Percentiles rank a stretch among this genome's conserved stretches.
phyloP scores from a whole-genome alignment of 2,329 filamentous ascomycete species.

The Paecilomyces sp. region DNA sequence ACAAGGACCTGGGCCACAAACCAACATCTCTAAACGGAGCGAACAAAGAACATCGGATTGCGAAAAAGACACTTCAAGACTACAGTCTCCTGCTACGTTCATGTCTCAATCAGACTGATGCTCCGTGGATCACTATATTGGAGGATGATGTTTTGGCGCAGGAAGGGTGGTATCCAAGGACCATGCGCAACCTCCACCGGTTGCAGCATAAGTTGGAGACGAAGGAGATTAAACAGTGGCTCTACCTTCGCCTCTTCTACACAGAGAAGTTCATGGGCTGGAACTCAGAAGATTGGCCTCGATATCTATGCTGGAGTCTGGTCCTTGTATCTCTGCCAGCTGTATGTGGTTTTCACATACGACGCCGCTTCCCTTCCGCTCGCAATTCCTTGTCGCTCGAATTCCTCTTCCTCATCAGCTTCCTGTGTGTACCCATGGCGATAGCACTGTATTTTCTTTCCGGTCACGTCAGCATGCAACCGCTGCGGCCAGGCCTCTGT shows the following conservation, averaged over 20 bases:
- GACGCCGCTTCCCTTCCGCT: conserved; percentile 8
- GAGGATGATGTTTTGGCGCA: conserved; percentile 44
- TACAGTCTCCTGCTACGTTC: conserved; percentile 36
- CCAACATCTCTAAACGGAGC: conserved; percentile 4
- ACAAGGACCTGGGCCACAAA: conserved; percentile 21
- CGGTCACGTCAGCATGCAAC: conserved; percentile 33
- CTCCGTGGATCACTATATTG: conserved; percentile 38
- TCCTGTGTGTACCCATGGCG: conserved; percentile 20
- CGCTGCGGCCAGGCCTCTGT: conserved; percentile 29
- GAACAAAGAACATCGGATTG: conserved; percentile 14
- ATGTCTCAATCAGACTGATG: conserved; percentile 29
- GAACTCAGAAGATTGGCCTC: conserved; percentile 35
- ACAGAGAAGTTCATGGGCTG: conserved; percentile 41
- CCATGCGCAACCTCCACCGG: conserved; percentile 29
- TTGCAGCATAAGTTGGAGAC: conserved; percentile 14
- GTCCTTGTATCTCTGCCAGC: conserved; percentile 12
- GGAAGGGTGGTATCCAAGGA: conserved; percentile 40
- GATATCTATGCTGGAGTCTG: conserved; percentile 29
- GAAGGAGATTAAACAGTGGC: conserved; percentile 12
- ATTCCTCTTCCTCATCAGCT: conserved; percentile 18
- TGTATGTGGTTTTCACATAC: conserved; percentile 8
- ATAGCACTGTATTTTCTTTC: conserved; percentile 36
- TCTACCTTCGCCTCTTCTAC: conserved; percentile 43
- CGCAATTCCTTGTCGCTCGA: conserved; percentile 7
- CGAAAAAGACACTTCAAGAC: conserved; percentile 38